Evolutionary conservation across 2,329 filamentous ascomycete genomes (phyloP).

Genomic region (Hypoxylon sp.): DNA sequence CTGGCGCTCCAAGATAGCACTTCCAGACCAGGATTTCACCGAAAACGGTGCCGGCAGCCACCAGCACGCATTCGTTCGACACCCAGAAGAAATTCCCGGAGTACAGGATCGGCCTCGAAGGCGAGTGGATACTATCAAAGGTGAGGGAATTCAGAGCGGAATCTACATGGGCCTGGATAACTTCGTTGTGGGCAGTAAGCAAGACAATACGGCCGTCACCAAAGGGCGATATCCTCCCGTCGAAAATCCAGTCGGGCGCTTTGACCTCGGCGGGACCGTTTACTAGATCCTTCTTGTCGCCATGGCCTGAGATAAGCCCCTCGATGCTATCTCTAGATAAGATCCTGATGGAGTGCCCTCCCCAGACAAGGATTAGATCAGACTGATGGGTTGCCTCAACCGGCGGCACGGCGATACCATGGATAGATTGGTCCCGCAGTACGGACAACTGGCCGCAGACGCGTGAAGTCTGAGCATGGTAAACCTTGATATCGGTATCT

Average conservation of each 20-base stretch:
- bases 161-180: slow-evolving; percentile 67
- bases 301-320: slow-evolving; percentile 52
- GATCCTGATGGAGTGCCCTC: slow-evolving; percentile 71
- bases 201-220: slow-evolving; percentile 67
- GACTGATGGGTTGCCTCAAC: slow-evolving; percentile 37
- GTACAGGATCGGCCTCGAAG: slow-evolving; percentile 88
- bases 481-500: slow-evolving; percentile 71
- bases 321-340: slow-evolving; percentile 56
- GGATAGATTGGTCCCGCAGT: slow-evolving; percentile 79
- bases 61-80: slow-evolving; percentile 71
- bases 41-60: slow-evolving; percentile 93
- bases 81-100: slow-evolving; percentile 81
- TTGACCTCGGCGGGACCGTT: slow-evolving; percentile 57
- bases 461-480: slow-evolving; percentile 58
- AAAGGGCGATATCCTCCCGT: slow-evolving; percentile 70
- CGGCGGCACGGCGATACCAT: slow-evolving; percentile 73
- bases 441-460: slow-evolving; percentile 64
- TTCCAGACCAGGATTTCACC: slow-evolving; percentile 95
- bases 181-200: slow-evolving; percentile 89
- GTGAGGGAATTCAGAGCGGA: slow-evolving; percentile 50
- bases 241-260: slow-evolving; percentile 83
- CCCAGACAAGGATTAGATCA: slow-evolving; percentile 75
- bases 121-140: slow-evolving; percentile 69
- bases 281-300: slow-evolving; percentile 25
- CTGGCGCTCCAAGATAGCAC: slow-evolving; percentile 62